Conservation (phyloP, 2,329 filamentous ascomycete genomes). For the Teratosphaeria pseudoeucalypti region DNA sequence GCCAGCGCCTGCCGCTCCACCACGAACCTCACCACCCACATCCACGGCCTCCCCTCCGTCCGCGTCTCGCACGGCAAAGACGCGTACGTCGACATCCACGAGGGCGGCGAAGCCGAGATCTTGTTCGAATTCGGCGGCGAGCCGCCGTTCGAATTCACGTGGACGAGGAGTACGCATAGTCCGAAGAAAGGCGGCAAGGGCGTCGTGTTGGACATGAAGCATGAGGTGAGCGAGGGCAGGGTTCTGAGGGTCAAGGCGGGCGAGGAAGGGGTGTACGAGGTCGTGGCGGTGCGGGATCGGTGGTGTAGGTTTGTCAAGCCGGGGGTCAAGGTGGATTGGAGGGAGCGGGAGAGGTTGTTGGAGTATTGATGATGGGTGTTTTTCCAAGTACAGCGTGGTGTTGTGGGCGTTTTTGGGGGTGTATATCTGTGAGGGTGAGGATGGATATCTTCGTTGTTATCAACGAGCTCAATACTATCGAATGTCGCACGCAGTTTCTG, state of each 20-base stretch:
- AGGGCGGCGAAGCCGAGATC: slow-evolving; percentile 88
- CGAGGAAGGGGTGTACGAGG: slow-evolving; percentile 94
- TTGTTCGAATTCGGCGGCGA: slow-evolving; percentile 92
- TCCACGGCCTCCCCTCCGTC: slow-evolving; percentile 87
- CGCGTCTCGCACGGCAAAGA: slow-evolving; percentile 76
- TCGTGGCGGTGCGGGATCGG: slow-evolving; percentile 88
- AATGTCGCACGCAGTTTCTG: no score
- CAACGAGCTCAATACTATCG: no score
- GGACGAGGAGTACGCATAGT: slow-evolving; percentile 83
- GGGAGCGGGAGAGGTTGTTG: slow-evolving; percentile 10
- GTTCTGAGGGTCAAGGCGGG: slow-evolving; percentile 73
- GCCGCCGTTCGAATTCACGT: slow-evolving; percentile 95
- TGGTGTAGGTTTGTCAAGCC: slow-evolving; percentile 76
- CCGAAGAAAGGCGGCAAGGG: slow-evolving; percentile 56
- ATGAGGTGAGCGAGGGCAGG: slow-evolving; percentile 73
- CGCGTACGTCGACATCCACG: slow-evolving; percentile 82
- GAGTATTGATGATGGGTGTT: not conserved
- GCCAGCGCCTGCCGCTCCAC: slow-evolving; percentile 78
- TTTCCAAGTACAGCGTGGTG: not conserved
- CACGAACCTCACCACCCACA: slow-evolving; percentile 67
- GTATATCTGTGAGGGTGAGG: not conserved
- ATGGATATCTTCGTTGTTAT: no score
- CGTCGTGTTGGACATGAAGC: slow-evolving; percentile 77
- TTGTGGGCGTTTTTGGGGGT: not conserved
- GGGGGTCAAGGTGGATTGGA: slow-evolving; percentile 11